Base-by-base conservation (phyloP, 257 asterid genomes). In the Phtheirospermum japonicum region DNA sequence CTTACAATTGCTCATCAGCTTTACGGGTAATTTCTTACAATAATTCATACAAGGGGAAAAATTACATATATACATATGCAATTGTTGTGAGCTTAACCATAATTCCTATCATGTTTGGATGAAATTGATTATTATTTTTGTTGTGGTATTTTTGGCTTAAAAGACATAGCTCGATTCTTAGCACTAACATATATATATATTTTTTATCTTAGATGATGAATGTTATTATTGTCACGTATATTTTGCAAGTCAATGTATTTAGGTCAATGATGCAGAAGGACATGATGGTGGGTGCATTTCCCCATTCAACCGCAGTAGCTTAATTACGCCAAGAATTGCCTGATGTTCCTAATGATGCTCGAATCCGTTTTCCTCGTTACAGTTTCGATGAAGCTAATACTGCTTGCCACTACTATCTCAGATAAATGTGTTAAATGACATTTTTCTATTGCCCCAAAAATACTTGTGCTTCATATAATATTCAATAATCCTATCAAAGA, bases 241-340 rank as follows among this genome's bases (percentile, higher is more conserved):
- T 26, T 73, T 73, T 81, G 77, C 71, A 93, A 97, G 97, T 93
- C 52, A 83, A 87, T 45, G 92, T 90, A 54, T 93, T 83, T 78
- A 87, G 99, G 82, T 82, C 96, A 49, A 89, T 93, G 99, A 75
- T 82, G 79, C 83, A 87, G 59, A 76, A 80, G 53, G 81, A 89
- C 66, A 89, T 93, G 99, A 93, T 87, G 97, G 92, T 83, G 65
- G 99, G 99, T 12, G 87, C 88, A 42, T 89, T 89, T 75, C 87
- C 96, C 32, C 97, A 93, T 71, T 85, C 97, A 52, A 93, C 94
- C 23, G 94, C 99, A 51, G 99, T 93, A 49, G 97, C 97, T 67
- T 89, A 93, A 72, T 72, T 89, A 69, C 90, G 97, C 16, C 73
- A 74, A 70, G 97, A 93, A 62, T 68, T 93, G 64, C 99, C 99